phyloP scores from a whole-genome alignment of 306 rosid genomes.

The Senna siamea region DNA sequence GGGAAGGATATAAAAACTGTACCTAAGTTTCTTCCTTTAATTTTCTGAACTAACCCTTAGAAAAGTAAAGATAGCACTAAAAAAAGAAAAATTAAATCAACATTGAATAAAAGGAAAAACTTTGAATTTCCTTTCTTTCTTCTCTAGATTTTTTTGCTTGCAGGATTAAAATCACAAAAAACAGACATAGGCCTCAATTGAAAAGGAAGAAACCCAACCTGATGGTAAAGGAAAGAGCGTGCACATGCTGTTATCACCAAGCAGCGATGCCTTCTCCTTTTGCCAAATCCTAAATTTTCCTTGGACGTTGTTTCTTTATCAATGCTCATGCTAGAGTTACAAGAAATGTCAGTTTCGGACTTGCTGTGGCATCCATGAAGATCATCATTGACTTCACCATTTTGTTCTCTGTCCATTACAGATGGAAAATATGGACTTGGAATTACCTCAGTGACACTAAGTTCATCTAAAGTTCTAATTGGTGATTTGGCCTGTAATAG shows the following conservation, averaged over 20 bases:
- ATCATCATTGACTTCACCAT: conserved; percentile 39
- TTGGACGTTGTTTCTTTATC: conserved; percentile 34
- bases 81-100: too few relatives aligned
- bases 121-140: background rate
- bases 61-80: too few relatives aligned
- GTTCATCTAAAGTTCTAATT: conserved; percentile 85
- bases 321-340: conserved; percentile 35
- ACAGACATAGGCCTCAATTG: conserved; percentile 3
- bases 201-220: conserved; percentile 56
- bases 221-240: conserved; percentile 90
- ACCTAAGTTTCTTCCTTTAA: too few relatives aligned
- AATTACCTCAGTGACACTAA: conserved; percentile 64
- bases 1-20: too few relatives aligned
- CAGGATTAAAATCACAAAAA: conserved; percentile 18
- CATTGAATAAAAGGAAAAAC: too few relatives aligned
- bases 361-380: conserved; percentile 33
- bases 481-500: conserved; percentile 87
- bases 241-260: conserved; percentile 82
- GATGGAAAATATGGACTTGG: conserved; percentile 78
- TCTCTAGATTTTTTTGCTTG: background rate
- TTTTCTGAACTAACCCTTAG: too few relatives aligned
- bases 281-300: conserved; percentile 67
- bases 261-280: conserved; percentile 71
- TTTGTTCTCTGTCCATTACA: conserved; percentile 56
- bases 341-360: conserved; percentile 37